phyloP scores from a whole-genome alignment of 2,329 filamentous ascomycete species.

The Penicillium hesseltinei region DNA sequence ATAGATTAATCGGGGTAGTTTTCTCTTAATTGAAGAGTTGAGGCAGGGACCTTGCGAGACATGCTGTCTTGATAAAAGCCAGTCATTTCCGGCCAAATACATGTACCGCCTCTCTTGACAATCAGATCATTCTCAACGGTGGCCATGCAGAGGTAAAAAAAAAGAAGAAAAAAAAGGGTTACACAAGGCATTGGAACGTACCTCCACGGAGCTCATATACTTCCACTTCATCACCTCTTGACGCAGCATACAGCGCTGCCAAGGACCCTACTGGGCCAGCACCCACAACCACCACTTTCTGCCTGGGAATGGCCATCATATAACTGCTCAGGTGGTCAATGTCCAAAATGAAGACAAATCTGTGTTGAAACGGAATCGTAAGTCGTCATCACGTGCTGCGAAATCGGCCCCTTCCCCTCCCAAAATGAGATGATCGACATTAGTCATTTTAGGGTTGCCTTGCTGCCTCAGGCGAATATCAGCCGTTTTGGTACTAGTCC shows the following conservation, averaged over 20 bases:
- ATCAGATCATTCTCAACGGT: background rate
- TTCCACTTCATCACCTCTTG: constrained; percentile 83
- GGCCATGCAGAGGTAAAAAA: background rate
- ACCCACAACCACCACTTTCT: constrained; percentile 81
- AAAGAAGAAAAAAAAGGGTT: background rate
- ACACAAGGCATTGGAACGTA: constrained; percentile 48
- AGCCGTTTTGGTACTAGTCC: background rate
- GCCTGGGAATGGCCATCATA: constrained; percentile 30
- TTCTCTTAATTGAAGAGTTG: background rate
- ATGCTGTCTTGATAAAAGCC: constrained; percentile 3
- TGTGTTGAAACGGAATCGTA: background rate
- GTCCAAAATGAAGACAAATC: background rate
- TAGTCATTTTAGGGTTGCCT: constrained; percentile 3
- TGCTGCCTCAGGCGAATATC: background rate
- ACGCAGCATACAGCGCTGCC: constrained; percentile 87
- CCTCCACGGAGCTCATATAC: constrained; percentile 91
- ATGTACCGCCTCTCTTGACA: background rate
- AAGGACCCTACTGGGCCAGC: constrained; percentile 91
- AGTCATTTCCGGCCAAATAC: background rate
- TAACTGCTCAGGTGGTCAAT: background rate
- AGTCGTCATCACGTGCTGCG: constrained; percentile 18
- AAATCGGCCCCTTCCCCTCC: constrained; percentile 12
- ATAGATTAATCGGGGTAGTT: background rate
- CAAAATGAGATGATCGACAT: constrained; percentile 10
- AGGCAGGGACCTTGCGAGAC: constrained; percentile 12